A percentile compares a stretch with the other conserved stretches of the same genome.
Conservation (phyloP, 768 basidiomycete species). For the Candolleomyces eurysporus region DNA sequence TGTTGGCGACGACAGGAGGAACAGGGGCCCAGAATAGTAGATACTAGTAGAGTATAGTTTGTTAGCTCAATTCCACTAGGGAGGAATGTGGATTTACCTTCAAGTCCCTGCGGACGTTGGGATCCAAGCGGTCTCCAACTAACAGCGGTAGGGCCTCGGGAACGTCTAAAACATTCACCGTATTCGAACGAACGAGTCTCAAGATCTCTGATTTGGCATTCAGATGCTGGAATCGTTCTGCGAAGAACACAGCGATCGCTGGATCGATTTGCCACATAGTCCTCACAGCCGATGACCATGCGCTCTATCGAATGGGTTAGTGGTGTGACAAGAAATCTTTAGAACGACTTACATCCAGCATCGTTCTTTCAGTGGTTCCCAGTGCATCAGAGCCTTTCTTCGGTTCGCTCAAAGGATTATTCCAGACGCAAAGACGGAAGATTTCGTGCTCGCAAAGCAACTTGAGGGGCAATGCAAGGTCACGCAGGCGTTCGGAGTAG, state of each 20-base stretch:
- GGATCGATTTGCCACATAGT: constrained; percentile 84
- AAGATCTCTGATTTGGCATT: constrained; percentile 69
- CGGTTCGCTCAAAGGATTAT: constrained; percentile 78
- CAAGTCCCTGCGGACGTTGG: constrained; percentile 59
- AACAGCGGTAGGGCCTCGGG: constrained; percentile 83
- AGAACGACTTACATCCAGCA: constrained; percentile 53
- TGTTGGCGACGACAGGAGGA: constrained; percentile 76
- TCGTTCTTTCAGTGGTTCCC: constrained; percentile 49
- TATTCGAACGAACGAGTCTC: constrained; percentile 69
- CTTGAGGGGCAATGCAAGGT: constrained; percentile 70
- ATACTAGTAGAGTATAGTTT: constrained; percentile 46
- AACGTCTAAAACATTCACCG: constrained; percentile 64
- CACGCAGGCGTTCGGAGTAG: constrained; percentile 59
- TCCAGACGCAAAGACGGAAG: constrained; percentile 83
- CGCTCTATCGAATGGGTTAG: constrained; percentile 33
- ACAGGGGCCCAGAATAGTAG: constrained; percentile 88
- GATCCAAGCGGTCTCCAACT: constrained; percentile 68
- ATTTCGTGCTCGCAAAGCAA: constrained; percentile 91
- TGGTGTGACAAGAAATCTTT: not conserved
- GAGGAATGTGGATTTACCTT: constrained; percentile 48
- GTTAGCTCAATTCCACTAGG: not conserved
- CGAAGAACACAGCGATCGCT: constrained; percentile 75
- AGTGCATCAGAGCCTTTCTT: constrained; percentile 64
- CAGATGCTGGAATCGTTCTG: constrained; percentile 82
- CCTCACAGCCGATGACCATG: constrained; percentile 68